Base-by-base conservation (phyloP, 2,329 filamentous ascomycete genomes). In the Berkeleyomyces basicola region DNA sequence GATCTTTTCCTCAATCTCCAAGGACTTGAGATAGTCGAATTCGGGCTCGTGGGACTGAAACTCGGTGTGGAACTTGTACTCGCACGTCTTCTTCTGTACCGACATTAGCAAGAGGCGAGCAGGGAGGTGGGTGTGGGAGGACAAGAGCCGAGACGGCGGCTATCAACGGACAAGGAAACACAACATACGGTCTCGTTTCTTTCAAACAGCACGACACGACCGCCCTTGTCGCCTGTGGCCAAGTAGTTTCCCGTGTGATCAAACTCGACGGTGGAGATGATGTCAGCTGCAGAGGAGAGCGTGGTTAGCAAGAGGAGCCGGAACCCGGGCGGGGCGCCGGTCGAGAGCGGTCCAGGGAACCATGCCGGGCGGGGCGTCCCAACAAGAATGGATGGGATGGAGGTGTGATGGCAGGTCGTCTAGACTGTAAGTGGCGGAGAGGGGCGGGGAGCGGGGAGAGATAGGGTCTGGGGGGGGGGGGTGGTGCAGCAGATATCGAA, bases 1-100 rank as follows among this genome's bases (percentile, higher is more conserved):
- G 82, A 99, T 99, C 79, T 99, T 99, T 77, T 99, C 93, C 81
- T 99, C 93, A 72, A 99, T 99, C 76, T 99, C 93, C 69, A 99
- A 82, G 42, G 93, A 99, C 77, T 99, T 99, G 68, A 99, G 83
- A 74, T 99, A 99, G 75, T 99, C 93, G 75, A 99, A 99, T 76
- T 99, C 93, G 67, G 93, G 93, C 74, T 99, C 93, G 78, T 99
- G 93, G 70, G 93, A 99, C 78, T 99, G 93, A 71, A 99, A 99
- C 73, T 99, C 93, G 74, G 93, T 99, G 75, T 99, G 93, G 75
- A 99, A 99, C 75, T 97, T 99, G 82, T 99, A 99, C 76, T 99
- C 93, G 83, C 93, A 99, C 59, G 93, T 97, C 84, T 97, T 99
- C 85, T 99, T 97, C 91, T 96, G 71, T 66, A 49, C 58, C 51